Base-by-base conservation (phyloP, 2,329 filamentous ascomycete genomes). In the Gaeumannomyces tritici region DNA sequence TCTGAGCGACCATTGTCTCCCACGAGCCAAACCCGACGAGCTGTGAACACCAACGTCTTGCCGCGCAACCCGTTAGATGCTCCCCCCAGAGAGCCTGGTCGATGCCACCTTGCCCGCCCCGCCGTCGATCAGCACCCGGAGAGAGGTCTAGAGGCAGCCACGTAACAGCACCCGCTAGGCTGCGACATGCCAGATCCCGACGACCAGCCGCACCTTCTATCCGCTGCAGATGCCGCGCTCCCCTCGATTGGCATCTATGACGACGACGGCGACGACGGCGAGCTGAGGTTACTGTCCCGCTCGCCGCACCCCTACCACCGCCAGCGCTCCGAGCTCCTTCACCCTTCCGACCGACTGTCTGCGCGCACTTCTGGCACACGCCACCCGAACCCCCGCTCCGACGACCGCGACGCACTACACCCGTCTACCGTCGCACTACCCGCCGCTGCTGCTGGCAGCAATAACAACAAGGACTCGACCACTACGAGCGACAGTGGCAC, bases 401-500 rank as follows among this genome's bases (percentile, higher is more conserved):
- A 21, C 13, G 24, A 13, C 55, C 18, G 55, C 55, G 11, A 12
- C 55, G 6, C 55, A 6, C 9, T 26, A 13, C 27, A 28, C 18
- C 55, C 55, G n/a, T 13, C 55, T 11, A 4, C 55, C 12, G 55
- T 26, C 6, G 55, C 27, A 5, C 42, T 8, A 18, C 28, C 27
- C 27, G 57, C 57, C 42, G 8, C 54, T 28, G 2, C 59, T 47
- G 15, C 51, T 9, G 55, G 42, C 51, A 29, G 35, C 18, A 42
- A 9, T 65, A 69, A 78, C 65, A 73, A 76, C 63, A 80, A 79
- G 66, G 81, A 83, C 61, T 84, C 83, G 5, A 80, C 82, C 1
- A 82, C 86, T 2, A 84, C 84, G 13, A 96, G 91, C 73, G 93
- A 96, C 68, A 96, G 92, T 72, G 93, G 93, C 28, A 96, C 93